Conservation (phyloP, 2,329 filamentous ascomycete genomes). For the Alternaria sp. region DNA sequence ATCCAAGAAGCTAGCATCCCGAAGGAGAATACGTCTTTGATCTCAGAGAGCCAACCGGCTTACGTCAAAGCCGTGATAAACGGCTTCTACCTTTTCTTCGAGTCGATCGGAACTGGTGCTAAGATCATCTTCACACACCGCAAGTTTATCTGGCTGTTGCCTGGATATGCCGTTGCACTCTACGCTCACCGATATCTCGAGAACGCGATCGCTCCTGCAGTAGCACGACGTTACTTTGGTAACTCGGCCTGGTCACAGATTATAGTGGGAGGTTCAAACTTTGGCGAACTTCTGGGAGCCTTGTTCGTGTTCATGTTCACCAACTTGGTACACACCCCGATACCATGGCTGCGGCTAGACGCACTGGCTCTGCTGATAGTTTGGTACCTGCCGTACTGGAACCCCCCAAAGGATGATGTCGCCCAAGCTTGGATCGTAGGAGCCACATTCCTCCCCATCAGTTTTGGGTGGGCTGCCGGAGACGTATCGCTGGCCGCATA, state of each 20-base stretch:
- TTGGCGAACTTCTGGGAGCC: slow-evolving; percentile 60
- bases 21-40: slow-evolving; percentile 27
- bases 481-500: slow-evolving; percentile 62
- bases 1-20: slow-evolving; percentile 53
- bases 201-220: slow-evolving; percentile 57
- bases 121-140: slow-evolving; percentile 58
- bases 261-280: slow-evolving; percentile 61
- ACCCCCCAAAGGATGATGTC: slow-evolving; percentile 52
- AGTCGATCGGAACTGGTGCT: slow-evolving; percentile 58
- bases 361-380: slow-evolving; percentile 57
- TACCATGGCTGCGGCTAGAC: slow-evolving; percentile 61
- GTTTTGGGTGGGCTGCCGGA: slow-evolving; percentile 61
- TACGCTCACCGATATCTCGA: slow-evolving; percentile 62
- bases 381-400: slow-evolving; percentile 60
- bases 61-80: slow-evolving; percentile 51
- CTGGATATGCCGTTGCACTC: slow-evolving; percentile 59
- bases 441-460: slow-evolving; percentile 55
- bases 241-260: slow-evolving; percentile 61
- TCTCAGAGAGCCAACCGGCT: slow-evolving; percentile 38
- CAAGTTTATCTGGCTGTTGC: slow-evolving; percentile 61
- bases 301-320: slow-evolving; percentile 60
- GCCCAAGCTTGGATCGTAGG: slow-evolving; percentile 58
- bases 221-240: slow-evolving; percentile 58
- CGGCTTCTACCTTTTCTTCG: slow-evolving; percentile 56
- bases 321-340: slow-evolving; percentile 59